Conservation (phyloP, 139 green algal genomes). For the Picochlorum sp. region DNA sequence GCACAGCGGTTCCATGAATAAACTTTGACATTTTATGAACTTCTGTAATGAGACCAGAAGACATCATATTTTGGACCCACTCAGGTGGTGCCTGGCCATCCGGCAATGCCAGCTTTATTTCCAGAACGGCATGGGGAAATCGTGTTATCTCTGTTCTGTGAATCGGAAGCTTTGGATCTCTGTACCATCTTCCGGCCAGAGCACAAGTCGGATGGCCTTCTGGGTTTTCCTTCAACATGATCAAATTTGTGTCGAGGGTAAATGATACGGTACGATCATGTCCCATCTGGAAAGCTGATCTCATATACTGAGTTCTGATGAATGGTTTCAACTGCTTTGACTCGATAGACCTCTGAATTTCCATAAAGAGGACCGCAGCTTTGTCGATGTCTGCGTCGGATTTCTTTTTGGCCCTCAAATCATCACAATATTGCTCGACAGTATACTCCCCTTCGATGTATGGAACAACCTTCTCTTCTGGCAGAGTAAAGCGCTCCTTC, state of each 20-base stretch:
- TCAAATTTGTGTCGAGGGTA: slow-evolving; percentile 90
- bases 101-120: slow-evolving; percentile 87
- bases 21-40: slow-evolving; percentile 94
- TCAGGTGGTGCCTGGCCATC: slow-evolving; percentile 64
- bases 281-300: slow-evolving; percentile 86
- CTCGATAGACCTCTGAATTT: slow-evolving; percentile 72
- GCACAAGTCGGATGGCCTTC: slow-evolving; percentile 64
- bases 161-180: slow-evolving; percentile 63
- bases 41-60: slow-evolving; percentile 29
- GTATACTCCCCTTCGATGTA: slow-evolving; percentile 75
- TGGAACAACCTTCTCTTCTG: slow-evolving; percentile 52
- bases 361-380: slow-evolving; percentile 59
- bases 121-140: slow-evolving; percentile 90
- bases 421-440: slow-evolving; percentile 35
- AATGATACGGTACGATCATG: slow-evolving; percentile 83
- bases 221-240: slow-evolving; percentile 94
- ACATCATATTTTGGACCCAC: slow-evolving; percentile 81
- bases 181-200: slow-evolving; percentile 43
- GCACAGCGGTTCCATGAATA: slow-evolving; percentile 57
- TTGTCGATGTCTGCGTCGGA: slow-evolving; percentile 50
- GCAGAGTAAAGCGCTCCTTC: slow-evolving; percentile 85
- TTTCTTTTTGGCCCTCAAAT: slow-evolving; percentile 33
- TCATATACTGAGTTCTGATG: slow-evolving; percentile 89
- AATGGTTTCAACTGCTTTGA: slow-evolving; percentile 83
- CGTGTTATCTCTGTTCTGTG: slow-evolving; percentile 78